Evolutionary conservation across 331 rosid species (phyloP).

Genomic region (Quercus lobata): DNA sequence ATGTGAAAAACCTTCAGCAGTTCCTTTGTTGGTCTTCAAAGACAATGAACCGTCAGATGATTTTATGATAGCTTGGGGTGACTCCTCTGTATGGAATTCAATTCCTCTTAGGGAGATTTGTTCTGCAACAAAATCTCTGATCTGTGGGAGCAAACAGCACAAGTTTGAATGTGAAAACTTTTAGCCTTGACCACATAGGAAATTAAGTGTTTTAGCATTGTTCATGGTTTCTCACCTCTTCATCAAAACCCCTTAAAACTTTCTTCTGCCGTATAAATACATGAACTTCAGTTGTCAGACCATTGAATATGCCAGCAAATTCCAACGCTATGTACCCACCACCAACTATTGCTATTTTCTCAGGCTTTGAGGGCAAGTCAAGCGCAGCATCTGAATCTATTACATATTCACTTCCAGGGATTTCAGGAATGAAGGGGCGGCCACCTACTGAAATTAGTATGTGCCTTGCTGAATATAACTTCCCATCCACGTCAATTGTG

Average conservation of each 20-base stretch:
- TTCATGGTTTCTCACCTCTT: constrained; percentile 61
- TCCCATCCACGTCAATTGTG: constrained; percentile 84
- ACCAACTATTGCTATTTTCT: constrained; percentile 92
- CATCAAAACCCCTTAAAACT: constrained; percentile 94
- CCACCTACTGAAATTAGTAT: constrained; percentile 85
- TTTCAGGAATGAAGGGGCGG: constrained; percentile 90
- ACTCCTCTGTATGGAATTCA: constrained; percentile 75
- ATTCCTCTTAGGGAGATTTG: constrained; percentile 90
- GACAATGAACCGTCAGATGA: constrained; percentile 79
- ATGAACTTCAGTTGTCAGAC: constrained; percentile 74
- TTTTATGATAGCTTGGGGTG: constrained; percentile 74
- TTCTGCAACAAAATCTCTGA: constrained; percentile 80
- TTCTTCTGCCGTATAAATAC: constrained; percentile 84
- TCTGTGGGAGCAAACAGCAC: constrained; percentile 41
- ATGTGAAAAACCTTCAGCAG: constrained; percentile 82
- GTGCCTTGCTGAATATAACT: constrained; percentile 77
- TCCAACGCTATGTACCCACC: constrained; percentile 98
- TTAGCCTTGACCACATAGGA: not conserved
- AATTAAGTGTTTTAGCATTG: not conserved
- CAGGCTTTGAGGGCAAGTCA: constrained; percentile 84
- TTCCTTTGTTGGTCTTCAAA: constrained; percentile 86
- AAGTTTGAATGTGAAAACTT: constrained; percentile 21
- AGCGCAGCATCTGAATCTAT: constrained; percentile 99
- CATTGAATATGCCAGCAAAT: constrained; percentile 96
- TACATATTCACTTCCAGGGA: constrained; percentile 79